Conservation (phyloP, 345 rosid species). For the Erodium maritimum region DNA sequence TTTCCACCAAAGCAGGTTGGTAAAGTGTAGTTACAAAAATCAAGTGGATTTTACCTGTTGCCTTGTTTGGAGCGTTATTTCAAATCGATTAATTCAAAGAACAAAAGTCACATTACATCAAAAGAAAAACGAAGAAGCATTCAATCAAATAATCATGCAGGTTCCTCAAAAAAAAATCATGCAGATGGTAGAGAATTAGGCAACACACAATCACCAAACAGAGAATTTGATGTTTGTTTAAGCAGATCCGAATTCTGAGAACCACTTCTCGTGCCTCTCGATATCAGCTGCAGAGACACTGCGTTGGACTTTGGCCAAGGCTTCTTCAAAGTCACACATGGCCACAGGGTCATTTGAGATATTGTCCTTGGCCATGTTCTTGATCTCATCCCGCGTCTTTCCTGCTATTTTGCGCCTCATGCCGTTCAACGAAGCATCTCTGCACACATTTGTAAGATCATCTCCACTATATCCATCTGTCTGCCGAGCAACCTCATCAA, state of each 20-base stretch:
- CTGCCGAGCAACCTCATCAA: conserved; percentile 80
- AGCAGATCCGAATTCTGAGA: conserved; percentile 87
- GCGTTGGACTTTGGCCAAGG: conserved; percentile 77
- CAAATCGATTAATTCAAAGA: no score
- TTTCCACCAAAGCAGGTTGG: no score
- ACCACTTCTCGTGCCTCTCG: conserved; percentile 97
- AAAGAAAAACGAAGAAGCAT: no score
- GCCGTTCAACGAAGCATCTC: conserved; percentile 96
- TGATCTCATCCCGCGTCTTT: conserved; percentile 94
- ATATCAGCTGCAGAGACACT: conserved; percentile 92
- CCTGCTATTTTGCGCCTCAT: conserved; percentile 99
- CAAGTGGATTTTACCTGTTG: no score
- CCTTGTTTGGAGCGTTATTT: no score
- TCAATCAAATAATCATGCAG: no score
- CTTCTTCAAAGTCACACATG: conserved; percentile 98
- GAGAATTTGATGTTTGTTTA: conserved; percentile 12
- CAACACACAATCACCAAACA: no score
- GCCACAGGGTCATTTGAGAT: conserved; percentile 96
- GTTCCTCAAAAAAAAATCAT: no score
- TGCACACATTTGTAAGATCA: conserved; percentile 92
- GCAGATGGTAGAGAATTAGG: no score
- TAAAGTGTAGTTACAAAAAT: no score
- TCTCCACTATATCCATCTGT: conserved; percentile 99
- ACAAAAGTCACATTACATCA: no score
- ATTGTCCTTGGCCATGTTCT: conserved; percentile 96